Base-by-base conservation (phyloP, 2,329 filamentous ascomycete species). In the Rhynchosporium agropyri region DNA sequence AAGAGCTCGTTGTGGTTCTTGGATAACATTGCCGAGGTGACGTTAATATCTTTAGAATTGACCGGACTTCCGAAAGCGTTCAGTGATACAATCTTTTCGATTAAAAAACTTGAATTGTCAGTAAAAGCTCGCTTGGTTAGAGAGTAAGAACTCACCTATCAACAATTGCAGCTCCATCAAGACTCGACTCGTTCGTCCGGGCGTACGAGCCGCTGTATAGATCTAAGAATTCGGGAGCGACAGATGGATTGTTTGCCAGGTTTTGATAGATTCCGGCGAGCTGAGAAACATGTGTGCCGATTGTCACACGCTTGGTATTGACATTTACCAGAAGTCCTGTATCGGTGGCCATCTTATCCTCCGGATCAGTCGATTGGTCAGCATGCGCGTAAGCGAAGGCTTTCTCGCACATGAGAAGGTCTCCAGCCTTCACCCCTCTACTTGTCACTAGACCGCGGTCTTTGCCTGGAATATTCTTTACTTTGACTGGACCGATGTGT, bases 401-500 rank as follows among this genome's bases (percentile, higher is more conserved):
- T 65, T 85, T 86, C 64, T 86, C 83, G 53, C 81, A 84, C 5
- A 86, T 68, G 0, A 86, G 70, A 0, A 84, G 73, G 3, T 84
- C 79, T 0, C 83, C 83, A 0, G 79, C 76, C 26, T 75, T 73
- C 1, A 86, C 79, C 0, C 74, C 66, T 13, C 74, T 71, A 1
- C 77, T 82, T 0, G 80, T 80, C 65, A 84, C 85, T 0, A 85
- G 71, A 0, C 83, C 83, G 2, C 77, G 76, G 3, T 82, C 83
- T 26, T 76, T 75, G 5, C 74, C 78, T 1, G 72, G 70, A 1
- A 79, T 79, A 3, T 72, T 57, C 36, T 75, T 77, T 0, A 84
- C 68, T 53, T 76, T 70, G 1, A 83, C 78, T 0, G 78, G 76
- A 0, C 70, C 72, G 10, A 74, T 74, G 63, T 77, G 84, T 2